A percentile compares a stretch with the other conserved stretches of the same genome.
phyloP scores from a whole-genome alignment of 768 basidiomycete species.

The Tricholoma bakamatsutake region DNA sequence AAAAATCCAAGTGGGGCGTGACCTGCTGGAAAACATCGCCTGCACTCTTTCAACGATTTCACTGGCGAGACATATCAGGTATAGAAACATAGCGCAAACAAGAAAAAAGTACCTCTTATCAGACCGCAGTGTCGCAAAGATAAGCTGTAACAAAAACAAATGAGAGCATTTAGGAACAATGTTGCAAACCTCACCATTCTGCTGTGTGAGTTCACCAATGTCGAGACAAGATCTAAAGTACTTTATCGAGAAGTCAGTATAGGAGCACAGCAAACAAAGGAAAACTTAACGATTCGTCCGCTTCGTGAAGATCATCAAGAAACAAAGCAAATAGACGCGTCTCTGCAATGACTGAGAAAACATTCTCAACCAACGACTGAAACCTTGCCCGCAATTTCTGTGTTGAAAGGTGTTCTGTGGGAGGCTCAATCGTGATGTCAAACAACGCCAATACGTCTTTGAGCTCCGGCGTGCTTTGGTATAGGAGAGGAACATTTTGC shows the following conservation, averaged over 20 bases:
- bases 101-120: conserved; percentile 41
- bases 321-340: conserved; percentile 67
- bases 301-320: conserved; percentile 70
- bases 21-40: conserved; percentile 50
- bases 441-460: conserved; percentile 55
- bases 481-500: conserved; percentile 62
- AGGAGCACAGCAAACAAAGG: background rate
- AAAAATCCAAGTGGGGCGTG: conserved; percentile 61
- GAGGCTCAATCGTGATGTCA: conserved; percentile 43
- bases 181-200: conserved; percentile 43
- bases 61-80: conserved; percentile 17
- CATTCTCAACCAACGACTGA: conserved; percentile 63
- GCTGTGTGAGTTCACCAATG: conserved; percentile 58
- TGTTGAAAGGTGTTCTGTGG: conserved; percentile 51
- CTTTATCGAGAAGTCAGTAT: conserved; percentile 25
- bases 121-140: conserved; percentile 58
- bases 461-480: conserved; percentile 66
- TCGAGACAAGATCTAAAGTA: conserved; percentile 59
- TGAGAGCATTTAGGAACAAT: background rate
- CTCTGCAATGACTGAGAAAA: conserved; percentile 64
- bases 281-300: conserved; percentile 53
- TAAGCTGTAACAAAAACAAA: conserved; percentile 35
- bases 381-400: conserved; percentile 63
- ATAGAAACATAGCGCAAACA: background rate
- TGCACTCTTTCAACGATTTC: conserved; percentile 46